Evolutionary conservation across 2,329 filamentous ascomycete genomes (phyloP), one percentile per base, ranked within the genome.

Genomic region (Pseudocercospora fijiensis): DNA sequence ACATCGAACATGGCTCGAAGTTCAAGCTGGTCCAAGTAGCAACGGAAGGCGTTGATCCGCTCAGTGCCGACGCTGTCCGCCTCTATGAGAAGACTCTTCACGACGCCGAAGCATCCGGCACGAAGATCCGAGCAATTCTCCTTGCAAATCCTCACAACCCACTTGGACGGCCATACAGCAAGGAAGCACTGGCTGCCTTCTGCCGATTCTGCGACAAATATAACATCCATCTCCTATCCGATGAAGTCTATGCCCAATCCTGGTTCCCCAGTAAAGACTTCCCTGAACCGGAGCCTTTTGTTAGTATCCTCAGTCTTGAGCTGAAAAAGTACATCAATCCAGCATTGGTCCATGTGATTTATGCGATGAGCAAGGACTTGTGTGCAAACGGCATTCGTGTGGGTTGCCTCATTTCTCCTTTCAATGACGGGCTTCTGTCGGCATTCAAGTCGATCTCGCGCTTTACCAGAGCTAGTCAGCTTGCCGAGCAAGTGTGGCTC

Each of bases 11-110:
- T 27, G 45, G 30, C 22, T 56, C 49, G 9, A 61, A 61, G 24
- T 18, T 61, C 49, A 55, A 47, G 22, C 18, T 60, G 13, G 28
- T 60, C 2, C 43, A 22, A 22, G 58, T 53, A 26, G 24, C 58
- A 6, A 60, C 41, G 58, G 43, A 37, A 41, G 41, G 91, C 86
- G 72, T 89, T 79, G 62, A 96, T 85, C 92, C 92, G 96, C 78
- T 96, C 92, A 78, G 91, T 86, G 83, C 91, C 94, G 58, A 96
- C 84, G 83, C 96, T 90, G 81, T 96, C 96, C 70, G 90, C 86
- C 58, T 24, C 9, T 60, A 60, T 18, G 58, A 60, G 43, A 37
- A 60, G 45, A 49, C 45, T 4, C 28, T 60, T 9, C 24, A 33
- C 7, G 18, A 52, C 2, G 58, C 58, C 27, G 45, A 51, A 20